Evolutionary conservation across 495 filamentous ascomycete genomes (phyloP), one percentile per base, ranked within the genome.

Genomic region (Parathielavia appendiculata): DNA sequence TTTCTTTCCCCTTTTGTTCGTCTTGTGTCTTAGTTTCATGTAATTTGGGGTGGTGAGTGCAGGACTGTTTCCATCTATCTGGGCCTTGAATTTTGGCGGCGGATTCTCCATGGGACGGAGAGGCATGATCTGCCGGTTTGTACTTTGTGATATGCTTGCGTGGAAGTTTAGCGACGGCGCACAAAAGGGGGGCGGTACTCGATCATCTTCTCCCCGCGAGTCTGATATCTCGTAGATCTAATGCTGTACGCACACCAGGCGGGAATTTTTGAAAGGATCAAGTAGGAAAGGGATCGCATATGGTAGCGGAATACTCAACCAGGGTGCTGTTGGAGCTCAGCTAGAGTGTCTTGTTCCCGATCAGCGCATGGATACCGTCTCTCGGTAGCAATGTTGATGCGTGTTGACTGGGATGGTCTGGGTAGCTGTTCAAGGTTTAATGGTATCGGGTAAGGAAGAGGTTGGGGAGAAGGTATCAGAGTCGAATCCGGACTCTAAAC

Each of bases 101-200:
- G 26, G 26, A 2, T 30, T 30, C 26, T 30, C 26, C 26, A 6
- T 46, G n/a, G 0, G 22, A 26, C 8, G 43, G 17, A 26, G 32
- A n/a, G 47, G 47, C 32, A 39, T 38, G 48, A 17, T 57, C 26
- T 55, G 32, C 63, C 53, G 62, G 61, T 63, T 57, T 60, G 53
- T 53, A 49, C 59, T 48, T 63, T 49, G 49, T 16, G 13, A 22
- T 55, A 39, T 41, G 35, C 36, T 35, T 57, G 22, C 30, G 62
- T 56, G 54, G 56, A 35, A 36, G 53, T 66, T 63, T 61, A 72
- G 67, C 72, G 69, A 65, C 35, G 72, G 72, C 72, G 70, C 65
- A 73, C 53, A 68, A 68, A 63, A 68, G 38, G 22, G 63, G 48
- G 30, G 39, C 5, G 36, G 20, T 19, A 49, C 14, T 34, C 3